These are phyloP conservation scores for Tricholoma bakamatsutake DNA, from an alignment of 768 basidiomycete genomes.

Conservation along the genomic window DNA sequence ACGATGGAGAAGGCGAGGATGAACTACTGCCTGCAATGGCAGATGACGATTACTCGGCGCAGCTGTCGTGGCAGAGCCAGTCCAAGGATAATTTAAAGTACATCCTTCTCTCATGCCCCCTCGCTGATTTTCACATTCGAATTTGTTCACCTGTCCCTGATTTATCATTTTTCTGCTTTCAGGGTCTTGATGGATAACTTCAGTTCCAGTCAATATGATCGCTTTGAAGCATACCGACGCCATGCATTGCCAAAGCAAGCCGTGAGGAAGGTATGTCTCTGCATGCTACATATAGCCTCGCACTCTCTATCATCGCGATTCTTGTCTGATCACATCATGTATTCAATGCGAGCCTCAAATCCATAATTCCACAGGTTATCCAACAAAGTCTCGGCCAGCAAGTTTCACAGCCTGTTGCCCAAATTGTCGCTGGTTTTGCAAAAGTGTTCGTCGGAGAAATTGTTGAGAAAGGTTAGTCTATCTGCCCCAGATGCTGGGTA, in stretches of 20 bases:
- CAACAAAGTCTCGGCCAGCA: constrained; percentile 78
- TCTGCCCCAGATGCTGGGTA: background rate
- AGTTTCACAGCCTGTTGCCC: constrained; percentile 82
- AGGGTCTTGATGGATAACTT: constrained; percentile 90
- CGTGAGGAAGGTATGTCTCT: constrained; percentile 59
- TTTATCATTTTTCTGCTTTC: background rate
- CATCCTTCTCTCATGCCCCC: constrained; percentile 1
- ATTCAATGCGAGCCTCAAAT: background rate
- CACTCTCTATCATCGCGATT: background rate
- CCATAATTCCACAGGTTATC: constrained; percentile 52
- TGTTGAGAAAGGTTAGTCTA: constrained; percentile 69
- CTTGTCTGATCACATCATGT: background rate
- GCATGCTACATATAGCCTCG: background rate
- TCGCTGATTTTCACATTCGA: background rate
- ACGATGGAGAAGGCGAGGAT: constrained; percentile 72
- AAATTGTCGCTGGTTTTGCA: constrained; percentile 82
- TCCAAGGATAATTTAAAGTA: constrained; percentile 86
- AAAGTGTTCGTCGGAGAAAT: constrained; percentile 95
- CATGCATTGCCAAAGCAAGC: constrained; percentile 80
- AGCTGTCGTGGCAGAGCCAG: constrained; percentile 79
- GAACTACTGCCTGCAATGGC: constrained; percentile 81
- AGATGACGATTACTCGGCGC: constrained; percentile 84
- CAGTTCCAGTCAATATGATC: constrained; percentile 75
- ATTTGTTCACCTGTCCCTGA: background rate
- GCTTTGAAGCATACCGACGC: constrained; percentile 84